Percentiles rank a stretch among this genome's conserved stretches.
phyloP scores from a whole-genome alignment of 306 rosid species.

The Lathyrus oleraceus region DNA sequence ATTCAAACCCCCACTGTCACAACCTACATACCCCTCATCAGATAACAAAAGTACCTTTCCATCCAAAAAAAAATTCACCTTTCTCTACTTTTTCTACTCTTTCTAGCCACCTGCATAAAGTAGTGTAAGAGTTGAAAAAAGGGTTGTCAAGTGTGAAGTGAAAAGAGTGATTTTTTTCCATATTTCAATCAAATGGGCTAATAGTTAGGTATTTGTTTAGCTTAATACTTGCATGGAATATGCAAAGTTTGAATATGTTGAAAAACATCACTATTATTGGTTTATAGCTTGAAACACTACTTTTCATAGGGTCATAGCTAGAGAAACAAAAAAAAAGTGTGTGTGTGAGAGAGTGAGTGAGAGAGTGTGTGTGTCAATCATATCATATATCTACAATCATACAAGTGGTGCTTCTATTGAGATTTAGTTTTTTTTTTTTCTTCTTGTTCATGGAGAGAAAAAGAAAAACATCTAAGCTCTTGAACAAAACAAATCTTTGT shows the following conservation, averaged over 20 bases:
- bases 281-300: slow-evolving; percentile 37
- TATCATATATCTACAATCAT: slow-evolving; percentile 32
- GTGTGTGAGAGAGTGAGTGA: not conserved
- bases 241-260: slow-evolving; percentile 33
- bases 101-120: slow-evolving; percentile 29
- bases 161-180: not conserved
- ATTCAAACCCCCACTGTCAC: slow-evolving; percentile 35
- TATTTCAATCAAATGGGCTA: slow-evolving; percentile 32
- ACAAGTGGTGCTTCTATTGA: slow-evolving; percentile 7
- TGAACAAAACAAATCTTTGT: slow-evolving; percentile 29
- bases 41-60: slow-evolving; percentile 34
- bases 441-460: slow-evolving; percentile 72
- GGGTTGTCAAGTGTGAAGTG: slow-evolving; percentile 5
- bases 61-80: slow-evolving; percentile 6
- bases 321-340: not conserved
- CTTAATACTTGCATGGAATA: slow-evolving; percentile 51
- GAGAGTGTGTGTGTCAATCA: slow-evolving; percentile 6
- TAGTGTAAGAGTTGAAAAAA: slow-evolving; percentile 16
- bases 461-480: slow-evolving; percentile 40
- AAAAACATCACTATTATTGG: slow-evolving; percentile 35
- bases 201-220: slow-evolving; percentile 45
- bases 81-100: slow-evolving; percentile 25
- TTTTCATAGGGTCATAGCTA: slow-evolving; percentile 36
- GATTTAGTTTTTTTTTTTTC: slow-evolving; percentile 5
- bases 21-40: not conserved